Percentiles rank a stretch among this genome's conserved stretches.
These are phyloP conservation scores for Lactuca saligna DNA, from an alignment of 129 eudicot species.

Conservation along the genomic window DNA sequence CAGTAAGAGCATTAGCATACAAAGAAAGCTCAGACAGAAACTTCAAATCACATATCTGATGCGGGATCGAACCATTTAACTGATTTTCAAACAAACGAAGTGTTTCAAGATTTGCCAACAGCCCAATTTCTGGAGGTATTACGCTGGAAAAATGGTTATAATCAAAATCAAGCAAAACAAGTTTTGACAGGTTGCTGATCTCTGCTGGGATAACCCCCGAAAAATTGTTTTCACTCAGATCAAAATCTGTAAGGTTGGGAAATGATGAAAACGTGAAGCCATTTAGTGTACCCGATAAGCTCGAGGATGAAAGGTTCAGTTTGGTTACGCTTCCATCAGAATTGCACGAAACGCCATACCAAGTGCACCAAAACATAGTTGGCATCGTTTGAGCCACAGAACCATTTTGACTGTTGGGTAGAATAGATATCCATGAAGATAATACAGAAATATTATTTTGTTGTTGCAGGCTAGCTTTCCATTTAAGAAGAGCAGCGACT, in stretches of 20 bases:
- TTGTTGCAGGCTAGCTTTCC: constrained; percentile 25
- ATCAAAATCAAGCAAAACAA: constrained; percentile 30
- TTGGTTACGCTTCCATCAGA: constrained; percentile 17
- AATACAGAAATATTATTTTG: background rate
- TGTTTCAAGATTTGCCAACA: constrained; percentile 19
- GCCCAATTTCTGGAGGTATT: constrained; percentile 37
- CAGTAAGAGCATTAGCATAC: constrained; percentile 6
- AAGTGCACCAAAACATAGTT: constrained; percentile 19
- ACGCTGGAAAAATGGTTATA: constrained; percentile 25
- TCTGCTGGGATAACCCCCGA: constrained; percentile 29
- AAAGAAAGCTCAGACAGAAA: constrained; percentile 5
- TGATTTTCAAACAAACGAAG: constrained; percentile 28
- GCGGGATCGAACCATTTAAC: constrained; percentile 28
- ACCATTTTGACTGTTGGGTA: background rate
- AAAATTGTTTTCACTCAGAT: constrained; percentile 30
- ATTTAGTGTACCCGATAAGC: constrained; percentile 28
- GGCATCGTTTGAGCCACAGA: background rate
- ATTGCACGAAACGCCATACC: constrained; percentile 38
- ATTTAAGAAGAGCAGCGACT: constrained; percentile 22
- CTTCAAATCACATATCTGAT: constrained; percentile 1
- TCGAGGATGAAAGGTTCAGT: constrained; percentile 22
- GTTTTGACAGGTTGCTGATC: constrained; percentile 23
- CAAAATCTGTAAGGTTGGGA: constrained; percentile 24
- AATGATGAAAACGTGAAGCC: constrained; percentile 31
- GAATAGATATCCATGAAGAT: constrained; percentile 18